Evolutionary conservation across 2,329 filamentous ascomycete species (phyloP), one percentile per base, ranked within the genome.

Genomic region (Pseudocercospora pini-densiflorae): DNA sequence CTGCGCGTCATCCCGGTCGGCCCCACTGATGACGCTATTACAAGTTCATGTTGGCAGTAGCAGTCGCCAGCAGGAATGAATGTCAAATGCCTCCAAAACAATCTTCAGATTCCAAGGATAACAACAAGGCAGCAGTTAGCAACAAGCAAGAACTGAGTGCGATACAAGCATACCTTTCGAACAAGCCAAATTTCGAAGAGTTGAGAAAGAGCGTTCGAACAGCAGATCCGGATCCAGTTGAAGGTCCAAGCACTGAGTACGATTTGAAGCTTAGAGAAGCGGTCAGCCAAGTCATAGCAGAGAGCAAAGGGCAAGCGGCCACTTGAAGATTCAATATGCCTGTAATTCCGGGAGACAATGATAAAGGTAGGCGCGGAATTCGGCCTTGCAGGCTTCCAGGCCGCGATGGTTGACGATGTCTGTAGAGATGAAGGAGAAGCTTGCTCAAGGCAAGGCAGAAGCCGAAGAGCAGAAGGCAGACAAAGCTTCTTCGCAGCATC

Each of bases 401-500:
- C 3, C 5, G 19, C 59, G 21, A 19, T 31, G 43, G 14, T 31
- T 62, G 24, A 60, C 53, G n/a, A 31, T n/a, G n/a, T 24, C 33
- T 12, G 19, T 31, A 71, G 69, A 68, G 31, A 72, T 72, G 49
- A 69, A 70, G 59, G 65, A 68, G 49, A 64, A 59, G 64, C 64
- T 72, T 5, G 64, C 63, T 12, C 55, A 69, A 51, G 69, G 67
- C 51, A 67, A 64, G 31, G 68, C 61, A 29, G 65, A 68, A 16
- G 70, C 70, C 7, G 63, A 68, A 33, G 64, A 57, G 24, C 64
- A 66, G 55, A 70, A 71, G 59, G 61, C 43, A 27, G 65, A 64
- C 40, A 76, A 55, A 58, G 77, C 77, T 2, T 73, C 76, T 43
- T 74, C 76, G 12, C 70, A 79, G 43, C 77, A 81, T 59, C 80